Conservation (phyloP, 2,329 filamentous ascomycete species). For the Mycogone perniciosa region DNA sequence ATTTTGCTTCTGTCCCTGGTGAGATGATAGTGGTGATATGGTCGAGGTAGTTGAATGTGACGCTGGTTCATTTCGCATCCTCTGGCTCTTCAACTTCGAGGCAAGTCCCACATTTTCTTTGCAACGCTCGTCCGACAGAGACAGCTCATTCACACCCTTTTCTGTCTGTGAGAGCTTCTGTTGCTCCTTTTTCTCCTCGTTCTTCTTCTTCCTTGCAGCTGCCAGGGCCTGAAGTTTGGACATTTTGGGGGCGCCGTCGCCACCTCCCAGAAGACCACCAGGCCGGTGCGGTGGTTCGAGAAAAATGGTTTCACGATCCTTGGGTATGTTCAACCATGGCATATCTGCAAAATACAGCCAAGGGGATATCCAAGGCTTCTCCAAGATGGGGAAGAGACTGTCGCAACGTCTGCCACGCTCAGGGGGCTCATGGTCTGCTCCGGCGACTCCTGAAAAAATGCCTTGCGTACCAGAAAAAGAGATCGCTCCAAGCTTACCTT, state of each 20-base stretch:
- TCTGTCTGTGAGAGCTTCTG: constrained; percentile 21
- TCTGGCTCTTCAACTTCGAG: background rate
- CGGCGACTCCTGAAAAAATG: constrained; percentile 23
- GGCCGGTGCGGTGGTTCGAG: constrained; percentile 48
- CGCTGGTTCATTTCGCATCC: background rate
- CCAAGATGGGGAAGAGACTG: constrained; percentile 14
- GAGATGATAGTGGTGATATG: background rate
- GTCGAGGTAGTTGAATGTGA: background rate
- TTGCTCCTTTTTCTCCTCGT: constrained; percentile 50
- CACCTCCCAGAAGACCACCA: constrained; percentile 73
- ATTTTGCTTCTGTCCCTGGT: background rate
- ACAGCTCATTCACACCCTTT: constrained; percentile 26
- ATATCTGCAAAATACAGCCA: constrained; percentile 71
- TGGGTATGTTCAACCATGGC: constrained; percentile 74
- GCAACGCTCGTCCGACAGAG: constrained; percentile 22
- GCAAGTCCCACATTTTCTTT: constrained; percentile 24
- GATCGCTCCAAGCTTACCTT: constrained; percentile 35
- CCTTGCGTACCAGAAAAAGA: constrained; percentile 25
- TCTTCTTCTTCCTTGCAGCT: constrained; percentile 78
- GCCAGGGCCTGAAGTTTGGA: constrained; percentile 90
- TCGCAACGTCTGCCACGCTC: constrained; percentile 8
- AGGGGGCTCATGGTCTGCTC: constrained; percentile 26
- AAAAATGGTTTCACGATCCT: constrained; percentile 58
- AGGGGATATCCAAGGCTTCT: constrained; percentile 21
- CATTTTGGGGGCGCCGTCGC: constrained; percentile 58